Evolutionary conservation across 345 rosid genomes (phyloP).

Genomic region (Melastoma malabathricum): DNA sequence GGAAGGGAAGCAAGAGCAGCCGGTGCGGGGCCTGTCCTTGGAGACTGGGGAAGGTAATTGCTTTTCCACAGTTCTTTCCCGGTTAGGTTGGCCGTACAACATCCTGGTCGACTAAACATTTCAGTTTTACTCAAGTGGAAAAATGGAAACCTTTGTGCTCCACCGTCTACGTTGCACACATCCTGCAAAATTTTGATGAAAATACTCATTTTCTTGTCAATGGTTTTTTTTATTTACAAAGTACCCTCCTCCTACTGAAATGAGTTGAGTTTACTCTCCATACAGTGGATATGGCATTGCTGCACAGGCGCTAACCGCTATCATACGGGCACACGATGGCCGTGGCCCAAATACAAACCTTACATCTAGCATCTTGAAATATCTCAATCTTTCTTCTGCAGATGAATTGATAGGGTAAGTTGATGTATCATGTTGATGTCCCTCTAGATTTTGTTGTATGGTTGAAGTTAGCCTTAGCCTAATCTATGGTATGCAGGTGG

Average conservation of each 20-base stretch:
- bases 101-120: no score
- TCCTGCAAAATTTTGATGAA: no score
- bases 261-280: neutral
- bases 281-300: constrained; percentile 90
- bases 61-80: neutral
- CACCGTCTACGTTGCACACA: no score
- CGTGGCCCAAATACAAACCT: constrained; percentile 79
- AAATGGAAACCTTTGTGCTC: no score
- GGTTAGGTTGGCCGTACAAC: no score
- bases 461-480: no score
- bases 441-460: no score
- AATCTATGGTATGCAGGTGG: constrained; percentile 32
- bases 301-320: constrained; percentile 84
- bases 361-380: constrained; percentile 40
- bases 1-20: constrained; percentile 89
- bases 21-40: constrained; percentile 88
- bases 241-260: no score
- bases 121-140: no score
- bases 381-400: constrained; percentile 64
- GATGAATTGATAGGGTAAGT: constrained; percentile 65
- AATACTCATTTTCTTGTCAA: no score
- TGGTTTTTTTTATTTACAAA: no score
- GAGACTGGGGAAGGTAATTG: constrained; percentile 90
- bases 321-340: constrained; percentile 83
- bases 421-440: no score